phyloP scores from a whole-genome alignment of 2,329 filamentous ascomycete species.

The Pseudogymnoascus sp. region DNA sequence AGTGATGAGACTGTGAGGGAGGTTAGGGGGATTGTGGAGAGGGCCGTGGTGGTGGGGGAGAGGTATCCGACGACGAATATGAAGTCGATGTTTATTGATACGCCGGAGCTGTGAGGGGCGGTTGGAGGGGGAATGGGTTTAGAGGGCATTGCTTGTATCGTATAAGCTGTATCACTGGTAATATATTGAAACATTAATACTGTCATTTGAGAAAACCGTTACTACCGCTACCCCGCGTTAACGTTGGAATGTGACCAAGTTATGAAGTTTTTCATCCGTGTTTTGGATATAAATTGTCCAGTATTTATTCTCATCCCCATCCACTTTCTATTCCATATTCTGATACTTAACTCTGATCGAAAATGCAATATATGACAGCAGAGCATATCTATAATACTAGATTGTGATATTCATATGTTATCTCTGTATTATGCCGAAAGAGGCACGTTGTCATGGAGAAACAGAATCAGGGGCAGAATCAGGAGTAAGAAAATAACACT shows the following conservation, averaged over 20 bases:
- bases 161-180: not conserved
- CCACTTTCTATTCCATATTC: not conserved
- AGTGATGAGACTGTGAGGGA: conserved; percentile 15
- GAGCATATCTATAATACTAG: not conserved
- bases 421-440: not conserved
- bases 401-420: not conserved
- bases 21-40: conserved; percentile 12
- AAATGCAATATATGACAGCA: not conserved
- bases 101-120: not conserved
- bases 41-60: conserved; percentile 31
- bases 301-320: not conserved
- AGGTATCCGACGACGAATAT: not conserved
- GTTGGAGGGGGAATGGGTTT: not conserved
- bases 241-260: not conserved
- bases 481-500: not conserved
- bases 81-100: not conserved
- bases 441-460: not conserved
- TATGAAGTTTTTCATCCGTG: not conserved
- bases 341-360: not conserved
- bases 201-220: not conserved
- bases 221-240: not conserved
- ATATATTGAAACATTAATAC: not conserved
- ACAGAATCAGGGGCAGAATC: not conserved
- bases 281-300: not conserved
- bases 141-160: no score